Conservation (phyloP, 2,329 filamentous ascomycete species). For the Tolypocladium amazonense region DNA sequence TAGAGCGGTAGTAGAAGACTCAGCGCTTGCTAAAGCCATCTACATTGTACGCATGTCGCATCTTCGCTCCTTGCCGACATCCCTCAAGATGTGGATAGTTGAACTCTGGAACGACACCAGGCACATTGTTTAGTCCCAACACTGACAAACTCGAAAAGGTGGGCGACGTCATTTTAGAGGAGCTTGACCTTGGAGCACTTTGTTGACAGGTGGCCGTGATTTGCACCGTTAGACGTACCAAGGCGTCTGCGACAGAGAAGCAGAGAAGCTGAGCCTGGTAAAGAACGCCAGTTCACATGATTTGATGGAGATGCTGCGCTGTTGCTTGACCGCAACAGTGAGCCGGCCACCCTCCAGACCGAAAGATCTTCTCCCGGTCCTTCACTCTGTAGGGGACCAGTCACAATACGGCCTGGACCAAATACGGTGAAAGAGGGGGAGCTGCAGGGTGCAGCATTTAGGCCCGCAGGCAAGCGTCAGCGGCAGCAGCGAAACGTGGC, state of each 20-base stretch:
- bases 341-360: neutral
- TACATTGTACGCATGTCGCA: neutral
- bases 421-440: neutral
- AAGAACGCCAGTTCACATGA: neutral
- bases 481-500: conserved; percentile 15
- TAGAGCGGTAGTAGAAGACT: neutral
- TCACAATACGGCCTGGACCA: neutral
- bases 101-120: neutral
- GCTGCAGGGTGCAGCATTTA: conserved; percentile 8
- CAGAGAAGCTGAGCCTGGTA: neutral
- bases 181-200: neutral
- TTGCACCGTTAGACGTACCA: neutral
- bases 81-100: neutral
- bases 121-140: no score
- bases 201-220: neutral
- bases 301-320: neutral
- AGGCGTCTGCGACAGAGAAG: neutral
- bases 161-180: no score
- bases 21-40: neutral
- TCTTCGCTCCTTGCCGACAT: neutral
- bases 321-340: no score
- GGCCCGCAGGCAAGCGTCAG: conserved; percentile 1
- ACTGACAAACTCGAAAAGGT: neutral
- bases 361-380: neutral
- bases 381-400: neutral